Evolutionary conservation across 176 grass and related monocot genomes (phyloP).

Genomic region (Carex cristatella): DNA sequence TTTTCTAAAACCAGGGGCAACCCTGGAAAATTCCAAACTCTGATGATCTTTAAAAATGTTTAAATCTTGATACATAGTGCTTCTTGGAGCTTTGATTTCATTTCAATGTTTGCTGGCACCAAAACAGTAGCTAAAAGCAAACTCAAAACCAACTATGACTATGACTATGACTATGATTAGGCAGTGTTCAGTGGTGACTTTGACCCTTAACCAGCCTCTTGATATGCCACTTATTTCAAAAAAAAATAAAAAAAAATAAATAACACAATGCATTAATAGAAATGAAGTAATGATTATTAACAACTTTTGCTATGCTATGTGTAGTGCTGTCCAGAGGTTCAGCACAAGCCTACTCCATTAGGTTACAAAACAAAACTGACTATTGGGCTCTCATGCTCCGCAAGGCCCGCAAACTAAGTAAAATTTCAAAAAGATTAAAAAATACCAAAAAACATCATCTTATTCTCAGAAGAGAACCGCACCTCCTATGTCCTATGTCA

Average conservation of each 20-base stretch:
- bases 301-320: slow-evolving; percentile 32
- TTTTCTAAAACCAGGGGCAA: too few species aligned
- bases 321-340: slow-evolving; percentile 19
- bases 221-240: too few species aligned
- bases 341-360: slow-evolving; percentile 21
- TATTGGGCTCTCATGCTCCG: slow-evolving; percentile 26
- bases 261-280: slow-evolving; percentile 28
- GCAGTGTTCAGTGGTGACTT: too few species aligned
- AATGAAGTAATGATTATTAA: slow-evolving; percentile 52
- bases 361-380: slow-evolving; percentile 22
- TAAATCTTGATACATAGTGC: too few species aligned
- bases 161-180: too few species aligned
- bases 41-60: too few species aligned
- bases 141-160: too few species aligned
- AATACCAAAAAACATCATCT: background rate
- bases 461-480: slow-evolving; percentile 4
- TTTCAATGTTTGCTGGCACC: too few species aligned
- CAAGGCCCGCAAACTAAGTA: background rate
- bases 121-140: too few species aligned
- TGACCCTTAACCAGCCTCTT: too few species aligned
- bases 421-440: background rate
- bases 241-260: background rate
- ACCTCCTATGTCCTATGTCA: background rate
- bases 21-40: too few species aligned
- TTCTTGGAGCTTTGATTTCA: too few species aligned